A percentile compares a stretch with the other conserved stretches of the same genome.
Evolutionary conservation across 2,329 filamentous ascomycete species (phyloP).

Genomic region (Exserohilum rostratum): DNA sequence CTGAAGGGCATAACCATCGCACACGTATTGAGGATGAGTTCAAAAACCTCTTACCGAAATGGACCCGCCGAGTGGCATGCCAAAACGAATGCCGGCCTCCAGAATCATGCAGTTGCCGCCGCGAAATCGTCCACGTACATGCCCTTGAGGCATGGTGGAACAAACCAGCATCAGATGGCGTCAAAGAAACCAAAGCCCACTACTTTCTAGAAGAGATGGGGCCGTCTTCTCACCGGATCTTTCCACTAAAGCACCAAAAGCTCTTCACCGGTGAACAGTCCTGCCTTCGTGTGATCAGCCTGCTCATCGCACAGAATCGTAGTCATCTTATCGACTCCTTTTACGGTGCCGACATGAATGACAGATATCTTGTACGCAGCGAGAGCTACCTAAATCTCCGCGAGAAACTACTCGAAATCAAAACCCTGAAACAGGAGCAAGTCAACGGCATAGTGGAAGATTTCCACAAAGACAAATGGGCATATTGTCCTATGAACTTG

Average conservation of each 20-base stretch:
- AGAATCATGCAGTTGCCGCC: background rate
- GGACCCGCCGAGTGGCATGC: background rate
- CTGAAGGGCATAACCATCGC: background rate
- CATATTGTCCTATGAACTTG: background rate
- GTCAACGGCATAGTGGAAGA: background rate
- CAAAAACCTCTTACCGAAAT: background rate
- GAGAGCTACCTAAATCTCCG: background rate
- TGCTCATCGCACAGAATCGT: background rate
- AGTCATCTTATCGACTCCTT: background rate
- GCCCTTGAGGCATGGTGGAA: background rate
- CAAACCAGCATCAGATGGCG: background rate
- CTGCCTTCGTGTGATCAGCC: background rate
- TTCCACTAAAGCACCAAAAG: background rate
- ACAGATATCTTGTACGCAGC: background rate
- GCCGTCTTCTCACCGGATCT: background rate
- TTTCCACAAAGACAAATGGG: background rate
- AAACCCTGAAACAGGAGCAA: background rate
- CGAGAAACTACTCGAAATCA: background rate
- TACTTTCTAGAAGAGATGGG: background rate
- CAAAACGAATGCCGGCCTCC: background rate
- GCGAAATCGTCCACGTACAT: background rate
- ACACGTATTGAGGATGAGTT: background rate
- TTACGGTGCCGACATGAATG: background rate
- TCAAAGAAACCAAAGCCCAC: background rate
- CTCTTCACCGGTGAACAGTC: background rate